Base-by-base conservation (phyloP, 768 basidiomycete genomes). In the Xerocomus brunneocitrinus region DNA sequence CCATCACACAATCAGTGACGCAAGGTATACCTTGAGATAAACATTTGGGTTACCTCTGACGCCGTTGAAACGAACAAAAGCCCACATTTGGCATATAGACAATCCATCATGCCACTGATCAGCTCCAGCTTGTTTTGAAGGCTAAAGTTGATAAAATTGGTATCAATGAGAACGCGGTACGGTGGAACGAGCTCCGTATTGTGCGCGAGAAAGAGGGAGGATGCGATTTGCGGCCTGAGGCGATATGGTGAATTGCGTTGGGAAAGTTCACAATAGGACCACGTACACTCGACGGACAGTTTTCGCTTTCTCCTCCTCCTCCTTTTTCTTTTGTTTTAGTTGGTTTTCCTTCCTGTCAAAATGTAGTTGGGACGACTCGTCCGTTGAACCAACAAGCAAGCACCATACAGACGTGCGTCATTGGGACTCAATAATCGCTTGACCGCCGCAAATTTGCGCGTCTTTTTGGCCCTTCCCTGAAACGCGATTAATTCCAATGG, bases 61-160 rank as follows among this genome's bases (percentile, higher is more conserved):
- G 48, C 44, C 4, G 5, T 10, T 16, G 31, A 44, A 47, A 44
- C 14, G 12, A 24, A 47, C 16, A 30, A 38, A 5, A 34, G 69
- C 82, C 52, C 60, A 95, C 95, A 98, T 76, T 99, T 98, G 12
- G 97, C 97, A 71, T 91, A 97, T 14, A 98, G 76, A 64, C 93
- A 95, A 66, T 99, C 97, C 97, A 99, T 98, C 97, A 99, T 98
- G n/a, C 91, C 94, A 63, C 87, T 84, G 22, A 98, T 78, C 50
- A 98, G 79, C 69, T 99, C 97, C 59, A 99, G 74, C 70, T 98
- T 97, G 72, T 98, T 99, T 74, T 99, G 97, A 46, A 99, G 79
- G 60, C 88, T 91, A 69, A 98, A 95, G 68, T 98, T 98, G 79
- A 99, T 99, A 62, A 99, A 98, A 69, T 99, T 99, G 67, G 97